phyloP scores from a whole-genome alignment of 2,329 filamentous ascomycete genomes.

The Tolypocladium tundrense region DNA sequence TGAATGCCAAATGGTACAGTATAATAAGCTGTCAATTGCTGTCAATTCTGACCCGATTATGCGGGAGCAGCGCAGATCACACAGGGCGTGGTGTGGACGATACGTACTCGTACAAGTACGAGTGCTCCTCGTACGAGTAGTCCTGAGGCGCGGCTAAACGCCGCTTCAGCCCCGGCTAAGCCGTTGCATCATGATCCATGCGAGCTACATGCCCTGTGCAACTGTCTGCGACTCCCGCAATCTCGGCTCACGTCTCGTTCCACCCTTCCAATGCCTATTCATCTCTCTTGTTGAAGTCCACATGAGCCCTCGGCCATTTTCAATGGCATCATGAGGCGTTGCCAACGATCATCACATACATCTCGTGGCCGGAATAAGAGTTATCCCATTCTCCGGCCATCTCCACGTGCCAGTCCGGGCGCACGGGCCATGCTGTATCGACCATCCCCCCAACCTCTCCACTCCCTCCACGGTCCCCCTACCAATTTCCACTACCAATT shows the following conservation, averaged over 20 bases:
- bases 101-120: no score
- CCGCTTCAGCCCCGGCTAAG: slow-evolving; percentile 19
- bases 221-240: background rate
- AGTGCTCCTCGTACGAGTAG: no score
- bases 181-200: slow-evolving; percentile 6
- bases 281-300: background rate
- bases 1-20: no score
- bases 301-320: background rate
- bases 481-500: slow-evolving; percentile 32
- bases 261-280: background rate
- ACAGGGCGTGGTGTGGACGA: no score
- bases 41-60: no score
- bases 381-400: slow-evolving; percentile 5
- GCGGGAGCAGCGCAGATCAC: no score
- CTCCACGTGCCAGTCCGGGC: slow-evolving; percentile 2
- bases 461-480: slow-evolving; percentile 7
- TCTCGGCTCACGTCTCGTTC: background rate
- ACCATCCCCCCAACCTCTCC: slow-evolving; percentile 11
- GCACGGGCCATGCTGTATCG: slow-evolving; percentile 17
- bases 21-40: no score
- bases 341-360: background rate
- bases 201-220: background rate
- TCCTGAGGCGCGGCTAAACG: slow-evolving; percentile 15
- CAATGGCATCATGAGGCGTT: background rate
- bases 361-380: slow-evolving; percentile 4